A percentile compares a stretch with the other conserved stretches of the same genome.
phyloP scores from a whole-genome alignment of 1,284 basidiomycete genomes.

The Coniophora puteana region DNA sequence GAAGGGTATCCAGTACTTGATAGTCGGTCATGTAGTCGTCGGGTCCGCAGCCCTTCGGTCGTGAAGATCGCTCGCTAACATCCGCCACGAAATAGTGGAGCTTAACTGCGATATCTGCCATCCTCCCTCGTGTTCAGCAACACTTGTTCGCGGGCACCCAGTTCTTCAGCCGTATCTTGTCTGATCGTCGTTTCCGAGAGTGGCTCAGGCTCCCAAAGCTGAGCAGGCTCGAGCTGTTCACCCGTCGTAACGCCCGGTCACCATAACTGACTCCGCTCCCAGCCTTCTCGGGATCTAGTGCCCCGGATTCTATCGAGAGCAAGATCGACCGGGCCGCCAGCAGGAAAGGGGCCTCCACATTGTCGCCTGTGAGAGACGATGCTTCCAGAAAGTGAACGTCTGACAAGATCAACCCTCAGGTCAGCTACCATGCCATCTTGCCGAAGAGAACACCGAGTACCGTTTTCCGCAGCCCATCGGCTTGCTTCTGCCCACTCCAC shows the following conservation, averaged over 20 bases:
- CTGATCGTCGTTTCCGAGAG: conserved; percentile 50
- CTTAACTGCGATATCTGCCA: conserved; percentile 11
- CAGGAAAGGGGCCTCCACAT: conserved; percentile 91
- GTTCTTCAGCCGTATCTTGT: conserved; percentile 55
- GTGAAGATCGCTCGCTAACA: conserved; percentile 17
- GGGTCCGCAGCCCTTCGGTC: not conserved
- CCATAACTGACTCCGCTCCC: conserved; percentile 96
- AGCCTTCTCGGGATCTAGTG: conserved; percentile 88
- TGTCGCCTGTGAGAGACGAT: conserved; percentile 90
- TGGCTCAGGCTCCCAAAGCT: conserved; percentile 77
- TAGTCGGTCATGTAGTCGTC: conserved; percentile 5
- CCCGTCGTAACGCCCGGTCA: conserved; percentile 84
- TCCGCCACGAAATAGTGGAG: conserved; percentile 11
- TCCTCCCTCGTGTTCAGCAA: conserved; percentile 36
- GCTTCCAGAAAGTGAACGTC: conserved; percentile 92
- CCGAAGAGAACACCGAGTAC: conserved; percentile 33
- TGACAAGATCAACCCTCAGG: conserved; percentile 35
- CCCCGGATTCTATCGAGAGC: conserved; percentile 89
- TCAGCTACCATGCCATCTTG: conserved; percentile 4
- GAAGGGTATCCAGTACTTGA: conserved; percentile 19
- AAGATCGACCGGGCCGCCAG: conserved; percentile 89
- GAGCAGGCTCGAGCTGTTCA: conserved; percentile 78
- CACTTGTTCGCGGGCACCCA: conserved; percentile 56
- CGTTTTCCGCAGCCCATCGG: conserved; percentile 92
- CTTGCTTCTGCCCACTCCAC: conserved; percentile 95